These are phyloP conservation scores for Leccinum obscurum DNA, from an alignment of 768 basidiomycete species.

Conservation along the genomic window DNA sequence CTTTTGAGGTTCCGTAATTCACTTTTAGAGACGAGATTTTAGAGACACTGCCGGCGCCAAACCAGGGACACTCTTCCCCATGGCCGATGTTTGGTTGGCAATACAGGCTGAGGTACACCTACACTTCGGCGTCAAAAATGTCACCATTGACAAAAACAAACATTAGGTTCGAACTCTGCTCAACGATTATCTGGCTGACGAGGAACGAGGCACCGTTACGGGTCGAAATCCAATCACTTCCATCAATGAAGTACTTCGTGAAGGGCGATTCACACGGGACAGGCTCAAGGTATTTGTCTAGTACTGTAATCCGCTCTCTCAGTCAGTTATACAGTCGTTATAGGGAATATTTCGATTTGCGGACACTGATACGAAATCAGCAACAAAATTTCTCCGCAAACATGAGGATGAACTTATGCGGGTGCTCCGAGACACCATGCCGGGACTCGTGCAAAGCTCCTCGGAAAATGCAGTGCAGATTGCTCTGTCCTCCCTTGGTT, in stretches of 20 bases:
- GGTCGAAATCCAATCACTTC: conserved; percentile 88
- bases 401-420: conserved; percentile 86
- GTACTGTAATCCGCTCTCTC: background rate
- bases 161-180: conserved; percentile 78
- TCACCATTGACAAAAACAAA: conserved; percentile 5
- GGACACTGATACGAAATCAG: conserved; percentile 80
- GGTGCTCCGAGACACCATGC: conserved; percentile 87
- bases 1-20: background rate
- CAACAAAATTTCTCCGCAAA: conserved; percentile 62
- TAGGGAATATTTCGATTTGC: conserved; percentile 89
- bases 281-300: conserved; percentile 61
- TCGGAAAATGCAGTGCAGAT: conserved; percentile 62
- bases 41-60: conserved; percentile 82
- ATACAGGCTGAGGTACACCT: conserved; percentile 79
- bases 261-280: conserved; percentile 78
- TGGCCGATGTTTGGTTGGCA: conserved; percentile 85
- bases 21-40: conserved; percentile 78
- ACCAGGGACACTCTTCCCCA: conserved; percentile 73
- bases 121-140: background rate
- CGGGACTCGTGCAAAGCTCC: conserved; percentile 81
- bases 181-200: conserved; percentile 90
- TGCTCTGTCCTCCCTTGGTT: conserved; percentile 57
- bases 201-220: conserved; percentile 74
- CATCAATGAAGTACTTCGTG: conserved; percentile 90
- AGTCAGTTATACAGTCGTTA: conserved; percentile 1